Conservation (phyloP, 2,329 filamentous ascomycete genomes). For the Myriosclerotinia duriaeana region DNA sequence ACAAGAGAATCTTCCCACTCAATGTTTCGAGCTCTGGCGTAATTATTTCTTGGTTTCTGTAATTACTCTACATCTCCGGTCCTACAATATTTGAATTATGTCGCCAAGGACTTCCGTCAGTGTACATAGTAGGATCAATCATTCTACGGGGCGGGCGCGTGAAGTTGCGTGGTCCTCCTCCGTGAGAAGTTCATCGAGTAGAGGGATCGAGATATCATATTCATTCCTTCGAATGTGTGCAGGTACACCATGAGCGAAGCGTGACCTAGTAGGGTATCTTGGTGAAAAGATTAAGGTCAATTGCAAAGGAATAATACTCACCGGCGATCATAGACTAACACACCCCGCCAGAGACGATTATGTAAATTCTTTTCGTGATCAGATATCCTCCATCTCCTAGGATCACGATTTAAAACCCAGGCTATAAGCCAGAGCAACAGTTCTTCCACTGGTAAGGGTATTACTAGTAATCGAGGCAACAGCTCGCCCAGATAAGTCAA, state of each 20-base stretch:
- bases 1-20: constrained; percentile 13
- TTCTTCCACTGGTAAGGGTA: constrained; percentile 50
- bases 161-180: background rate
- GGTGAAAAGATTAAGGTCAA: background rate
- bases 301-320: constrained; percentile 34
- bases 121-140: background rate
- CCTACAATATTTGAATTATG: background rate
- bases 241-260: constrained; percentile 34
- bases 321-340: constrained; percentile 57
- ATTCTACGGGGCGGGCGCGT: constrained; percentile 1
- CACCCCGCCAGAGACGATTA: constrained; percentile 57
- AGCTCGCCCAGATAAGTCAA: constrained; percentile 60
- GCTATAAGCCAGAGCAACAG: constrained; percentile 53
- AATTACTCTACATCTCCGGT: background rate
- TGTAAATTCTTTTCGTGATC: constrained; percentile 51
- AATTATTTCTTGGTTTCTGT: background rate
- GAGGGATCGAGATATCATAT: constrained; percentile 33
- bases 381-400: constrained; percentile 53
- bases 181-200: constrained; percentile 25
- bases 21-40: background rate
- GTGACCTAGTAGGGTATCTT: constrained; percentile 28
- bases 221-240: constrained; percentile 28
- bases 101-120: constrained; percentile 6
- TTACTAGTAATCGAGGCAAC: constrained; percentile 61
- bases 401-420: constrained; percentile 57